Base-by-base conservation (phyloP, 495 filamentous ascomycete species). In the Neurospora cerealis region DNA sequence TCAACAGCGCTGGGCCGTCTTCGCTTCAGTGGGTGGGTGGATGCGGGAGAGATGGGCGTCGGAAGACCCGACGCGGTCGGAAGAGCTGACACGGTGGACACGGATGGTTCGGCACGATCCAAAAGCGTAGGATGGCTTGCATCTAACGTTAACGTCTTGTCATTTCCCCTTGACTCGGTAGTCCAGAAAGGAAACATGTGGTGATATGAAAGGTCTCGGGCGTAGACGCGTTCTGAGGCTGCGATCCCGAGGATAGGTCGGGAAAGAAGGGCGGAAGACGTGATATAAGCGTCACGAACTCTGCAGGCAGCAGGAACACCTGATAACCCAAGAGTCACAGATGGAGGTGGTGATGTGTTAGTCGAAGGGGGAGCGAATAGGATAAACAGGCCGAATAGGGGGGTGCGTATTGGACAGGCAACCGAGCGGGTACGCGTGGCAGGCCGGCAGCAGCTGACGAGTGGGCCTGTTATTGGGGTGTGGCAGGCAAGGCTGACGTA, bases 131-230 rank as follows among this genome's bases (percentile, higher is more conserved):
- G 44, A 21, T 70, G 71, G 46, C 42, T 73, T 69, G 34, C 73
- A 41, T 78, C 75, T 66, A 69, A 71, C 28, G 71, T 32, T 69
- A 79, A 40, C 71, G 82, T 78, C 80, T 82, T 85, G 40, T 85
- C 81, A 78, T 80, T 82, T 84, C 81, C 84, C 84, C 82, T 83
- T 19, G 83, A 78, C 72, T 86, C 83, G 75, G 83, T 83, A 75
- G 79, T 78, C 85, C 85, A 87, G 77, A 87, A 86, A 75, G 81
- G 82, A 80, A 85, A 86, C 84, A 86, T 86, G 77, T 80, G 77
- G 77, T 79, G 80, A 79, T 76, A 78, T 66, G 15, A 15, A 66
- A 66, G 28, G 28, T 34, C 54, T 66, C 54, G 28, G 32, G 71
- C 13, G 54, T 19, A 66, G 24, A 66, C 15, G 54, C 54, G 54